Conservation (phyloP, 208 protist genomes). For the Acanthamoeba healyi region DNA sequence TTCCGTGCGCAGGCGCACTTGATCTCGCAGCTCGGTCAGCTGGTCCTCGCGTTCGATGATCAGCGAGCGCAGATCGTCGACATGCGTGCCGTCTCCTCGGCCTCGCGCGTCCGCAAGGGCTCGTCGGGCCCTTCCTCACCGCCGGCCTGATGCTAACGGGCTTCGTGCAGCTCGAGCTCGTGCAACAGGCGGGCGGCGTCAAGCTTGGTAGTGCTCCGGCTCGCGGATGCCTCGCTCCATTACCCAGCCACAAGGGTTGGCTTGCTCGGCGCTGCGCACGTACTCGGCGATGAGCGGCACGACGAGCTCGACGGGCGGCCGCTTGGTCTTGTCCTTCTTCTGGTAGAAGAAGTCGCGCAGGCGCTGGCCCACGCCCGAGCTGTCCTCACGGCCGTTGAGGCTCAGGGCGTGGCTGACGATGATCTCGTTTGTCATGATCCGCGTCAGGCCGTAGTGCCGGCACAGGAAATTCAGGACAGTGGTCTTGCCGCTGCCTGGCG, state of each 20-base stretch:
- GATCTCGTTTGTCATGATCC: slow-evolving; percentile 67
- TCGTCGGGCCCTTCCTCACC: neutral
- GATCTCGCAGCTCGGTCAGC: neutral
- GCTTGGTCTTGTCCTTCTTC: slow-evolving; percentile 59
- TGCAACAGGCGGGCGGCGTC: neutral
- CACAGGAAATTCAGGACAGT: slow-evolving; percentile 41
- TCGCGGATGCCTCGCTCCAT: slow-evolving; percentile 65
- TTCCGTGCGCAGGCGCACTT: neutral
- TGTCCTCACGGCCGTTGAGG: neutral
- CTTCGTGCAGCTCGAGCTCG: neutral
- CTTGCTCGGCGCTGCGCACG: neutral
- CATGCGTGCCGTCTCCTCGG: slow-evolving; percentile 32
- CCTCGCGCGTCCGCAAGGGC: neutral
- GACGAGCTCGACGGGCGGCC: slow-evolving; percentile 46
- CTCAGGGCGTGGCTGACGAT: slow-evolving; percentile 20
- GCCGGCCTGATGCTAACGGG: neutral
- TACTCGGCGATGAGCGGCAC: slow-evolving; percentile 52
- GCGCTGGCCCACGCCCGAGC: neutral
- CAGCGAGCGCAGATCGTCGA: neutral
- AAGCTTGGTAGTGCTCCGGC: slow-evolving; percentile 11
- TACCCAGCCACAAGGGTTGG: slow-evolving; percentile 55
- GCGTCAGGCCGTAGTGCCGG: slow-evolving; percentile 56
- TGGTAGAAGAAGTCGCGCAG: slow-evolving; percentile 71
- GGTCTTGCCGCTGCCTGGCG: slow-evolving; percentile 55
- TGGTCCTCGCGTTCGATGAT: neutral